Conservation (phyloP, 768 basidiomycete species). For the Rhodotorula graminis region DNA sequence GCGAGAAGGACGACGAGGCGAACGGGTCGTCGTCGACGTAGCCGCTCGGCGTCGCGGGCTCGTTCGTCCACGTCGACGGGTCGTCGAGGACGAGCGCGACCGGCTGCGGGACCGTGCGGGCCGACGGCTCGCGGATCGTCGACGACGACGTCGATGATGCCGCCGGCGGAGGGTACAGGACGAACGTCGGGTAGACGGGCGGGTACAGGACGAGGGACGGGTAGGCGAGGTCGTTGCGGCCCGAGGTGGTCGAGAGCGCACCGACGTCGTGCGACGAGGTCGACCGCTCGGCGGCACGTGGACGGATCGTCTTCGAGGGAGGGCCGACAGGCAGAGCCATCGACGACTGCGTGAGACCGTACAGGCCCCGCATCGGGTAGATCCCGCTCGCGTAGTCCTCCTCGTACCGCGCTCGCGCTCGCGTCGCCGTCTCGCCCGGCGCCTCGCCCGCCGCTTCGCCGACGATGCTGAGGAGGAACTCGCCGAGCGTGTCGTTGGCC, state of each 20-base stretch:
- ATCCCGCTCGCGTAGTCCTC: neutral
- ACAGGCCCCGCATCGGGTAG: neutral
- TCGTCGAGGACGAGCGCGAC: no score
- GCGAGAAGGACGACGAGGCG: neutral
- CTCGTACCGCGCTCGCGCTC: neutral
- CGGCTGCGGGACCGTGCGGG: no score
- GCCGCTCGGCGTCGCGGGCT: neutral
- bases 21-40: conserved; percentile 2
- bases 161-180: conserved; percentile 5
- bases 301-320: neutral
- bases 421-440: neutral
- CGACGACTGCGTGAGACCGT: neutral
- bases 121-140: no score
- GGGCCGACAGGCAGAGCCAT: neutral
- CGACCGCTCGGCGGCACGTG: no score
- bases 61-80: neutral
- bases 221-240: neutral
- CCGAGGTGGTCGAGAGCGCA: neutral
- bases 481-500: neutral
- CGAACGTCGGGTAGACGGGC: conserved; percentile 6
- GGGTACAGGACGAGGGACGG: conserved; percentile 11
- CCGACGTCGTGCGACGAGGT: neutral
- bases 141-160: neutral
- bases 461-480: neutral
- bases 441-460: neutral